Conservation (phyloP, 2,329 filamentous ascomycete species). For the Alternaria solani region DNA sequence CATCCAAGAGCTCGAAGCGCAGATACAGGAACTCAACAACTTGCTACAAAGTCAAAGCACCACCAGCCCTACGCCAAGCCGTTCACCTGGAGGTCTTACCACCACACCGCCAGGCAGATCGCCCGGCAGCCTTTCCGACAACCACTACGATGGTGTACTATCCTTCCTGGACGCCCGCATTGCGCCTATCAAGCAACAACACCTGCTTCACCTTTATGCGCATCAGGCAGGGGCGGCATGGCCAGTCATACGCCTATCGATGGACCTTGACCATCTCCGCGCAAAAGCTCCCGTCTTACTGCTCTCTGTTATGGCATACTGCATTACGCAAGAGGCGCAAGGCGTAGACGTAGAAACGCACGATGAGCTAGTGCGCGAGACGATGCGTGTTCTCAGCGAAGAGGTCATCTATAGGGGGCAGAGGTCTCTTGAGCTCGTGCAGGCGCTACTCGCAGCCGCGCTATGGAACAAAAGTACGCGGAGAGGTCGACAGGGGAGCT, state of each 20-base stretch:
- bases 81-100: conserved; percentile 21
- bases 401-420: conserved; percentile 34
- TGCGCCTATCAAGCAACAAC: conserved; percentile 27
- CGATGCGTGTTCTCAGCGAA: conserved; percentile 32
- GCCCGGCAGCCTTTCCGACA: conserved; percentile 19
- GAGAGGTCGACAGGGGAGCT: conserved; percentile 29
- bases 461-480: conserved; percentile 36
- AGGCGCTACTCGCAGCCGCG: conserved; percentile 34
- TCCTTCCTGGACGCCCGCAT: conserved; percentile 35
- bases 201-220: conserved; percentile 27
- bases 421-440: conserved; percentile 39
- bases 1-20: conserved; percentile 37
- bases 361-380: conserved; percentile 36
- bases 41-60: conserved; percentile 20
- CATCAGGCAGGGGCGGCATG: conserved; percentile 28
- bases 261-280: conserved; percentile 26
- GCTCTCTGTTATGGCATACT: conserved; percentile 29
- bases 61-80: conserved; percentile 26
- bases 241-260: conserved; percentile 27
- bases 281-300: conserved; percentile 34
- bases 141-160: conserved; percentile 26
- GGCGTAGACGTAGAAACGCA: conserved; percentile 30
- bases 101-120: conserved; percentile 10
- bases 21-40: conserved; percentile 32
- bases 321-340: conserved; percentile 31